A percentile compares a stretch with the other conserved stretches of the same genome.
Conservation (phyloP, 192 early-diverging fungal genomes). For the Entomortierella beljakovae region DNA sequence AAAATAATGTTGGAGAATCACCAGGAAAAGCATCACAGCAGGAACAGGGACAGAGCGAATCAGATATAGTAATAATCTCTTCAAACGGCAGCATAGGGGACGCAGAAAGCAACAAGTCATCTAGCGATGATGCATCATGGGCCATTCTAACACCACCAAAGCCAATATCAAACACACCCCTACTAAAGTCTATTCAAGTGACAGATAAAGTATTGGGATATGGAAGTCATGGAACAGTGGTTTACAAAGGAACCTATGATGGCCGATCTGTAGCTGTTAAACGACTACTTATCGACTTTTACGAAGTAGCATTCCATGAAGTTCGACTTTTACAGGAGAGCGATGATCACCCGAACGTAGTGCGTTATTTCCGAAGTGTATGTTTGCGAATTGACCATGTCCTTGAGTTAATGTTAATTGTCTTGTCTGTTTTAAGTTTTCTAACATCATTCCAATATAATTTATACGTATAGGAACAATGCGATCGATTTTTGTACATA, state of each 20-base stretch:
- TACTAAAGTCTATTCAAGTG: conserved; percentile 67
- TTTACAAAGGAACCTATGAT: conserved; percentile 94
- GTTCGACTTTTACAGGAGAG: conserved; percentile 92
- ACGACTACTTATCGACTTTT: conserved; percentile 93
- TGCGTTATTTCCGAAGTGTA: conserved; percentile 92
- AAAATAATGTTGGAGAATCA: neutral
- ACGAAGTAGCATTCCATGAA: conserved; percentile 95
- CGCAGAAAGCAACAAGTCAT: neutral
- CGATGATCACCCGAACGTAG: conserved; percentile 96
- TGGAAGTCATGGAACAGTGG: conserved; percentile 97
- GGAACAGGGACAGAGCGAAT: neutral
- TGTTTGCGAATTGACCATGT: neutral
- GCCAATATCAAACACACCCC: conserved; percentile 36
- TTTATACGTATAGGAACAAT: conserved; percentile 68
- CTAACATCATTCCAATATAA: neutral
- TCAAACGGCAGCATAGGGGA: neutral
- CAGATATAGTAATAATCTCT: neutral
- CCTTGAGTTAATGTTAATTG: neutral
- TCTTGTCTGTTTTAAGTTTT: neutral
- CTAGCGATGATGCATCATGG: neutral
- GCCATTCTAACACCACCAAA: conserved; percentile 6
- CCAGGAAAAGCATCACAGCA: neutral
- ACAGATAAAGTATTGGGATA: conserved; percentile 80
- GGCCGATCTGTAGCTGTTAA: conserved; percentile 95
- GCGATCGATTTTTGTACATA: conserved; percentile 95